Conservation (phyloP, 2,329 filamentous ascomycete genomes). For the Colletotrichum sojae region DNA sequence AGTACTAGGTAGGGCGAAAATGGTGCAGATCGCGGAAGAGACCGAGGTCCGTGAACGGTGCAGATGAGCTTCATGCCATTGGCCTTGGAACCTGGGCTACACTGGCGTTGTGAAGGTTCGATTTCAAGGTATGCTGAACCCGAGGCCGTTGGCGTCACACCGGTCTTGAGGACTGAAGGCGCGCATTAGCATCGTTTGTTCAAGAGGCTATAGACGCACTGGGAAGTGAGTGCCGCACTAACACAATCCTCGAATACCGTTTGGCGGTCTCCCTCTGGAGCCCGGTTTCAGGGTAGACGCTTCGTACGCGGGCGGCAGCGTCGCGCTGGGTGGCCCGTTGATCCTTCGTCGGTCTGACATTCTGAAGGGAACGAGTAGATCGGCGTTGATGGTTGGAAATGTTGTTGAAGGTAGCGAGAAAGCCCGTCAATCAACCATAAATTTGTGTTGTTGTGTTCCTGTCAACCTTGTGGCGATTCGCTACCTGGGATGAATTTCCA, state of each 20-base stretch:
- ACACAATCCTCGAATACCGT: conserved; percentile 90
- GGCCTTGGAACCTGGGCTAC: conserved; percentile 56
- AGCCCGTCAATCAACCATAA: no score
- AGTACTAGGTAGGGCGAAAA: conserved; percentile 95
- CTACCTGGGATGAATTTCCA: no score
- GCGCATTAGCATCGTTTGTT: conserved; percentile 26
- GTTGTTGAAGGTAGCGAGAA: neutral
- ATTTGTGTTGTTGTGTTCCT: no score
- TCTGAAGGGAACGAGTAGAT: neutral
- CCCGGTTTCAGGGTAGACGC: conserved; percentile 54
- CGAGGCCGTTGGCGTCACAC: conserved; percentile 91
- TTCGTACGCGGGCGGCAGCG: conserved; percentile 80
- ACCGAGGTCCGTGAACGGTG: conserved; percentile 92
- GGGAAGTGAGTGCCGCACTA: conserved; percentile 53
- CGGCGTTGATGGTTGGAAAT: neutral
- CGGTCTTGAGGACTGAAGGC: conserved; percentile 85
- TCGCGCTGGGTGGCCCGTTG: conserved; percentile 87
- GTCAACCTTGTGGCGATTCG: no score
- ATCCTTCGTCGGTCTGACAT: conserved; percentile 92
- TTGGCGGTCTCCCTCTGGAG: conserved; percentile 71
- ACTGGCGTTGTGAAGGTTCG: conserved; percentile 60
- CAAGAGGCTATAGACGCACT: neutral
- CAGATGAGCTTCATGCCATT: conserved; percentile 91
- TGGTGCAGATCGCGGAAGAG: conserved; percentile 88
- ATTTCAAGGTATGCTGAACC: conserved; percentile 90